Conservation (phyloP, 1,284 basidiomycete species). For the Pseudozyma thailandica region DNA sequence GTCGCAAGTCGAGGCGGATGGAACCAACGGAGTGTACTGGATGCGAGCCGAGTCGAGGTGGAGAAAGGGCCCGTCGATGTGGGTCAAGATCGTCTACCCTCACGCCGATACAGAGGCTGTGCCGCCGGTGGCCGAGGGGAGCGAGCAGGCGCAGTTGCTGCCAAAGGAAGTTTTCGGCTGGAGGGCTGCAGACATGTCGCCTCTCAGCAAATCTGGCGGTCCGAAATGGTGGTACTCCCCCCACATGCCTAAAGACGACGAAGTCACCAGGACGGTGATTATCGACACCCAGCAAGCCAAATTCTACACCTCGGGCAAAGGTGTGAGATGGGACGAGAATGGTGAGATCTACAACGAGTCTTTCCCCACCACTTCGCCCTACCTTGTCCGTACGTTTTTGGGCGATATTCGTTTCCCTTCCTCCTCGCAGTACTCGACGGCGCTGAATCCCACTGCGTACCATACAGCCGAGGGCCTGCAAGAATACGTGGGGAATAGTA, state of each 20-base stretch:
- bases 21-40: slow-evolving; percentile 42
- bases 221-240: slow-evolving; percentile 14
- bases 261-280: slow-evolving; percentile 46
- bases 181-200: slow-evolving; percentile 24
- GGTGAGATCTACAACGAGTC: slow-evolving; percentile 18
- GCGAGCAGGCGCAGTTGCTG: slow-evolving; percentile 10
- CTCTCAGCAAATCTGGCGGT: slow-evolving; percentile 2
- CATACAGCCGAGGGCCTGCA: background rate
- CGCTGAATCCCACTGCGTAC: slow-evolving; percentile 19
- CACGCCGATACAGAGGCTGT: background rate
- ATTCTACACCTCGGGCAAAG: slow-evolving; percentile 17
- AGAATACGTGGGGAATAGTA: background rate
- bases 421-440: slow-evolving; percentile 1
- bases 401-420: slow-evolving; percentile 19
- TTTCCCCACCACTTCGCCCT: slow-evolving; percentile 15
- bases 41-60: slow-evolving; percentile 48
- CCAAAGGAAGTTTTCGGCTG: slow-evolving; percentile 46
- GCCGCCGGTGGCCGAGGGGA: background rate
- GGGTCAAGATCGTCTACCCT: slow-evolving; percentile 36
- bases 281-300: slow-evolving; percentile 48
- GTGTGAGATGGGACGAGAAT: slow-evolving; percentile 39
- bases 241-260: slow-evolving; percentile 25
- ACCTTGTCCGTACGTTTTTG: slow-evolving; percentile 39
- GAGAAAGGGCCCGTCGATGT: slow-evolving; percentile 36
- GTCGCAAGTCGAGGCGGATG: slow-evolving; percentile 35